Evolutionary conservation across 306 rosid species (phyloP).

Genomic region (Corylus avellana): DNA sequence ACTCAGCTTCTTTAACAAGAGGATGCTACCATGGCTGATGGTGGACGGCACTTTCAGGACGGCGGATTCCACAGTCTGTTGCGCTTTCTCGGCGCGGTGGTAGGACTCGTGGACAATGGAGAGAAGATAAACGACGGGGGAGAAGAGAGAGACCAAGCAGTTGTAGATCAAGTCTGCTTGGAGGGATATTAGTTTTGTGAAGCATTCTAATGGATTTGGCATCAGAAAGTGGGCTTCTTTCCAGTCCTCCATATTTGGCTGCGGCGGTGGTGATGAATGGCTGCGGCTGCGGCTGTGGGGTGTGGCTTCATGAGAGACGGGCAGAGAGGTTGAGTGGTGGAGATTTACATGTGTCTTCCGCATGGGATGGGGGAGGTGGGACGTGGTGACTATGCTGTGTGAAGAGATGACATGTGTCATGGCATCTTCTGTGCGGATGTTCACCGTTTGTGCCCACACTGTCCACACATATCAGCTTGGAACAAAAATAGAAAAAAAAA

Average conservation of each 20-base stretch:
- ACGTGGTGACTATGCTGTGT: slow-evolving; percentile 41
- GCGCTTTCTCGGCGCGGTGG: slow-evolving; percentile 44
- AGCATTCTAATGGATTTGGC: slow-evolving; percentile 43
- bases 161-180: slow-evolving; percentile 55
- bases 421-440: no score
- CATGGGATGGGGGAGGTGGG: slow-evolving; percentile 26
- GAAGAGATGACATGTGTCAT: slow-evolving; percentile 26
- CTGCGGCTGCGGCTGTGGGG: not conserved
- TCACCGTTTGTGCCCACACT: no score
- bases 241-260: slow-evolving; percentile 34
- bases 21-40: slow-evolving; percentile 20
- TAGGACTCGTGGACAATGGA: slow-evolving; percentile 46
- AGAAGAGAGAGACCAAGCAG: slow-evolving; percentile 35
- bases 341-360: slow-evolving; percentile 47
- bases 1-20: slow-evolving; percentile 48
- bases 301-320: not conserved
- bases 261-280: not conserved
- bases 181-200: slow-evolving; percentile 40
- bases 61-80: slow-evolving; percentile 40
- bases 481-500: no score
- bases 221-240: slow-evolving; percentile 10
- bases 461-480: no score
- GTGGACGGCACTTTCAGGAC: slow-evolving; percentile 36
- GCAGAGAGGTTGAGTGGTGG: slow-evolving; percentile 18
- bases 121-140: slow-evolving; percentile 41